Base-by-base conservation (phyloP, 768 basidiomycete genomes). In the Tylopilus sp. region DNA sequence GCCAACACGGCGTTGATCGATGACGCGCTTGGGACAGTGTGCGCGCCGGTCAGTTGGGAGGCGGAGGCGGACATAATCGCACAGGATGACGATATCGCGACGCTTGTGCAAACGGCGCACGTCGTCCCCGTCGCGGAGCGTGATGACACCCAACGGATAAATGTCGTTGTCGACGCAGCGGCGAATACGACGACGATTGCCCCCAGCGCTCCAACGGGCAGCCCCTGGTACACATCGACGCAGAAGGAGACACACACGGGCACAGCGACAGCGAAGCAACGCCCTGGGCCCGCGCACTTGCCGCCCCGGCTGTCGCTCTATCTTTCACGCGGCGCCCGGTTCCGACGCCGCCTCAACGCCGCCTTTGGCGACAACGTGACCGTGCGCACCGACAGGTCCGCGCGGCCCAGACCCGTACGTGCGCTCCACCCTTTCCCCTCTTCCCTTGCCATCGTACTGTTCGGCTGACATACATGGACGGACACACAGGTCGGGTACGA, bases 311-410 rank as follows among this genome's bases (percentile, higher is more conserved):
- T 66, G 4, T 36, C 45, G 1, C 56, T 56, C n/a, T 61, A 61
- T 44, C 35, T 48, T 11, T 61, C 66, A 17, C 61, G 55, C 20
- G 56, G 55, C 0, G 44, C 50, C 48, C 54, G 48, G 53, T 66
- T 66, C 53, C 56, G 48, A 17, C 53, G 61, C 40, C 56, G 57
- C 2, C 18, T 66, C 11, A 20, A 51, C n/a, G 20, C 52, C 21
- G 28, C 52, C 3, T 66, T 68, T 20, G 66, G 65, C 8, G 48
- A 53, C 13, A 36, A 56, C 5, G 48, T 52, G 3, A 47, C 51
- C 4, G 61, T 68, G n/a, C 65, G 61, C 1, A 62, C 40, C 15
- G 66, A 61, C 50, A 63, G 39, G 10, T 31, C 21, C 9, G 66
- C 59, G 4, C 57, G 55, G 7, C 65, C 65, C 11, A 58, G 47